phyloP scores from a whole-genome alignment of 192 early-diverging fungal genomes.

The Spizellomyces sp. region DNA sequence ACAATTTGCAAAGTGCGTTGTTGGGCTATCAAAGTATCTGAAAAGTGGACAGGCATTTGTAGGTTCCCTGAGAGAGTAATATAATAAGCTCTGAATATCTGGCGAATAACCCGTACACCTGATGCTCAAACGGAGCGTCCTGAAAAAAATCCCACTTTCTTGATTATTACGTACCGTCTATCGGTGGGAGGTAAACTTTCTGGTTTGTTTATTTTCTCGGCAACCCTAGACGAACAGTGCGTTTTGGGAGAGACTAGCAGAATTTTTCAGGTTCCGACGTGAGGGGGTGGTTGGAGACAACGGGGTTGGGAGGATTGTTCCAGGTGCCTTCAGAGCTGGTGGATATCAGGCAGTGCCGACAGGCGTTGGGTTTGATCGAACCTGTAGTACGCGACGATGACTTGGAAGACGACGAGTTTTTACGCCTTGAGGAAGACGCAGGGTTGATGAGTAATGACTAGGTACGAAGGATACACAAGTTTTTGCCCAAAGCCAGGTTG shows the following conservation, averaged over 20 bases:
- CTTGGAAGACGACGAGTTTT: constrained; percentile 20
- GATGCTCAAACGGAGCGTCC: no score
- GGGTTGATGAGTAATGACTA: constrained; percentile 29
- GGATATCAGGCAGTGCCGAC: constrained; percentile 28
- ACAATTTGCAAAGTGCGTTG: no score
- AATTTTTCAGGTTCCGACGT: not conserved
- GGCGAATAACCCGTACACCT: no score
- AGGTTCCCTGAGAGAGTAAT: no score
- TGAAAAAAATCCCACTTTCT: no score
- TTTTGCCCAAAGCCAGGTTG: constrained; percentile 1
- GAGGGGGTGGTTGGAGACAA: not conserved
- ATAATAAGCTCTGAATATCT: no score
- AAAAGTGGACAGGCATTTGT: no score
- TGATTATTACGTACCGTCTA: no score
- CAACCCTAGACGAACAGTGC: not conserved
- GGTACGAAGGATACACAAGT: constrained; percentile 20
- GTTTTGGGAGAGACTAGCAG: constrained; percentile 16
- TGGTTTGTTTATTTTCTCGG: no score
- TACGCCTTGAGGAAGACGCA: constrained; percentile 30
- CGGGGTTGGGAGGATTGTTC: not conserved
- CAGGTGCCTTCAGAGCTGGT: not conserved
- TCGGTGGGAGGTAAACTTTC: no score
- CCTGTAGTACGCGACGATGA: not conserved
- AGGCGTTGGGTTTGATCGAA: constrained; percentile 4
- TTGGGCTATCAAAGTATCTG: no score